phyloP scores from a whole-genome alignment of 768 basidiomycete species.

The Rhodosporidiobolus sp. region DNA sequence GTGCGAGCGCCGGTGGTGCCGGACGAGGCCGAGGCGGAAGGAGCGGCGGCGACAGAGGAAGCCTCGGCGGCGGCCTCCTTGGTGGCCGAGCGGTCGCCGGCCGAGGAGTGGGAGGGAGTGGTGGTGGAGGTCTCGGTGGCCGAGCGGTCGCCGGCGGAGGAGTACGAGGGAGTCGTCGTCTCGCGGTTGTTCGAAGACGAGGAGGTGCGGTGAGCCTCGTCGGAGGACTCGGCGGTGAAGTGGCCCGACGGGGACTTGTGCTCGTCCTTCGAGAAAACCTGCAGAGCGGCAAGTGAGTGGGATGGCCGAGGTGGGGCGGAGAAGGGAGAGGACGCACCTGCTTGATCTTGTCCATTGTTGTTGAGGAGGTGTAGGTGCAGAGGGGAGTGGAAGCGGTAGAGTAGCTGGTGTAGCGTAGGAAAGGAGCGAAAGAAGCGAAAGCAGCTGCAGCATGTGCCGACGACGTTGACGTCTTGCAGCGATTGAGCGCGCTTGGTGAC shows the following conservation, averaged over 20 bases:
- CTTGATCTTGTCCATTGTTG: conserved; percentile 5
- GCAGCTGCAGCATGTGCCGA: too few relatives aligned
- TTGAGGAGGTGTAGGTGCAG: not conserved
- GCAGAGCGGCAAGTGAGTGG: not conserved
- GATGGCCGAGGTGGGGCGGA: not conserved
- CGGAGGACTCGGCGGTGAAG: not conserved
- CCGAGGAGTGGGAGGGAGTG: not conserved
- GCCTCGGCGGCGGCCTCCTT: too few relatives aligned
- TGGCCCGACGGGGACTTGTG: too few relatives aligned
- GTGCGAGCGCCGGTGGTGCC: not conserved
- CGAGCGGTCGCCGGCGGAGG: not conserved
- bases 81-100: not conserved
- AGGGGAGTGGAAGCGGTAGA: not conserved
- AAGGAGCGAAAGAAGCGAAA: not conserved
- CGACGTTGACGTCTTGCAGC: too few relatives aligned
- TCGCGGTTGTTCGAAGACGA: not conserved
- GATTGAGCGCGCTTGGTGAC: too few relatives aligned
- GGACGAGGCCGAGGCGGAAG: not conserved
- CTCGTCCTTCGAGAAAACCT: not conserved
- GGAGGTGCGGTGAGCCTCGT: not conserved
- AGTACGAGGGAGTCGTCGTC: not conserved
- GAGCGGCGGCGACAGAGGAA: not conserved
- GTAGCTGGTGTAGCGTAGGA: not conserved
- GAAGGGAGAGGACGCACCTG: not conserved
- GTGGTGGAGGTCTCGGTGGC: not conserved